These are phyloP conservation scores for Spizellomyces punctatus DNA, from an alignment of 192 early-diverging fungal species.

Conservation along the genomic window DNA sequence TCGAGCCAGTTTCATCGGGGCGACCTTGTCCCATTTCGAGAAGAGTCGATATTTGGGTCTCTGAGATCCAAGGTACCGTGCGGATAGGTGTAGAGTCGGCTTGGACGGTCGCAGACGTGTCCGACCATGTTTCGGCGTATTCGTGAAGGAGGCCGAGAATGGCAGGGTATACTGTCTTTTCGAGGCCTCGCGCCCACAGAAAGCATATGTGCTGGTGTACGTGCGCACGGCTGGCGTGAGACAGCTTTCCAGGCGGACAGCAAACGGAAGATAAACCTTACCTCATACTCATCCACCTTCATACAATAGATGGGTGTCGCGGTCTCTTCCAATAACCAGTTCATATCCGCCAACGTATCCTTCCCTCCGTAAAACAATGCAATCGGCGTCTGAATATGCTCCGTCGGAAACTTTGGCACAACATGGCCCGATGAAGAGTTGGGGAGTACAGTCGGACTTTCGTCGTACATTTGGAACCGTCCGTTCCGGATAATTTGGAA, in stretches of 20 bases:
- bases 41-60: slow-evolving; percentile 31
- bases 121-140: slow-evolving; percentile 44
- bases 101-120: slow-evolving; percentile 15
- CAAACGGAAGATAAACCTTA: not conserved
- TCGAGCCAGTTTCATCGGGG: slow-evolving; percentile 19
- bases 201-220: slow-evolving; percentile 68
- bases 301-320: slow-evolving; percentile 42
- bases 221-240: too few relatives aligned
- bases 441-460: slow-evolving; percentile 66
- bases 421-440: slow-evolving; percentile 57
- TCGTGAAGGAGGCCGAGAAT: slow-evolving; percentile 49
- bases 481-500: slow-evolving; percentile 92
- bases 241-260: too few relatives aligned
- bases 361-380: slow-evolving; percentile 89
- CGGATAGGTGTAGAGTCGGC: not conserved
- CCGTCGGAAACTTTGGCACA: slow-evolving; percentile 72
- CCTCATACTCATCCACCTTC: slow-evolving; percentile 43
- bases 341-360: slow-evolving; percentile 80
- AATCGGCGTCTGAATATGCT: slow-evolving; percentile 82
- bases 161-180: slow-evolving; percentile 50
- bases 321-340: slow-evolving; percentile 42
- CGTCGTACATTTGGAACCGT: slow-evolving; percentile 92
- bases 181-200: slow-evolving; percentile 52
- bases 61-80: slow-evolving; percentile 43
- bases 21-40: slow-evolving; percentile 35